Percentiles rank a stretch among this genome's conserved stretches.
These are phyloP conservation scores for Globisporangium carolinianum DNA, from an alignment of 352 stramenopile species.

Conservation along the genomic window DNA sequence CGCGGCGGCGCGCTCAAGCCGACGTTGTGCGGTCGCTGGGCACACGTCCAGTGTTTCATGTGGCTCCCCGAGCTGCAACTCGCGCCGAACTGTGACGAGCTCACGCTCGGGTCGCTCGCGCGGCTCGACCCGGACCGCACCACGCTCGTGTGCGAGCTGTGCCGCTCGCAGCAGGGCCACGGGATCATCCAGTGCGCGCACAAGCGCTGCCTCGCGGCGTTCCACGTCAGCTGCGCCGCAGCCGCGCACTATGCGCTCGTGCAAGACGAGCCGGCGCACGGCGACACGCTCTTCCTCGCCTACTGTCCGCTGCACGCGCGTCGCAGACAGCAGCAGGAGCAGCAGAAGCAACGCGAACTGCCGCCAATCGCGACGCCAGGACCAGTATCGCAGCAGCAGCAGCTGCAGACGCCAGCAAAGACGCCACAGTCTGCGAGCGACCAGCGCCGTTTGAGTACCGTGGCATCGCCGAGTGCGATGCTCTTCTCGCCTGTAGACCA, in stretches of 20 bases:
- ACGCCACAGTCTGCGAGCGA: neutral
- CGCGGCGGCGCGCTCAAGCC: constrained; percentile 52
- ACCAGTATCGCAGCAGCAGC: neutral
- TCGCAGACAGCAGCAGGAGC: too few relatives aligned
- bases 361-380: constrained; percentile 10
- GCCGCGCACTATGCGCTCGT: constrained; percentile 53
- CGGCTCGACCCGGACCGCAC: constrained; percentile 53
- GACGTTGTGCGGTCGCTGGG: constrained; percentile 63
- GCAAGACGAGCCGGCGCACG: constrained; percentile 34
- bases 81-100: constrained; percentile 19
- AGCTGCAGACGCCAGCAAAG: constrained; percentile 2
- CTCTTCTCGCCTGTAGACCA: constrained; percentile 34
- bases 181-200: constrained; percentile 79
- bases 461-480: constrained; percentile 42
- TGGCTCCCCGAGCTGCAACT: constrained; percentile 78
- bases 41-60: constrained; percentile 82
- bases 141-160: constrained; percentile 62
- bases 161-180: constrained; percentile 41
- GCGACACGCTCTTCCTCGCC: constrained; percentile 53
- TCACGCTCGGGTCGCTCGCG: constrained; percentile 40
- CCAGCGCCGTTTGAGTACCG: constrained; percentile 2
- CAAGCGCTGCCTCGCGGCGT: constrained; percentile 60
- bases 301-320: constrained; percentile 62
- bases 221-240: constrained; percentile 76
- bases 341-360: constrained; percentile 8